A percentile compares a stretch with the other conserved stretches of the same genome.
Evolutionary conservation across 768 basidiomycete species (phyloP).

Genomic region (Mycena chlorophos): DNA sequence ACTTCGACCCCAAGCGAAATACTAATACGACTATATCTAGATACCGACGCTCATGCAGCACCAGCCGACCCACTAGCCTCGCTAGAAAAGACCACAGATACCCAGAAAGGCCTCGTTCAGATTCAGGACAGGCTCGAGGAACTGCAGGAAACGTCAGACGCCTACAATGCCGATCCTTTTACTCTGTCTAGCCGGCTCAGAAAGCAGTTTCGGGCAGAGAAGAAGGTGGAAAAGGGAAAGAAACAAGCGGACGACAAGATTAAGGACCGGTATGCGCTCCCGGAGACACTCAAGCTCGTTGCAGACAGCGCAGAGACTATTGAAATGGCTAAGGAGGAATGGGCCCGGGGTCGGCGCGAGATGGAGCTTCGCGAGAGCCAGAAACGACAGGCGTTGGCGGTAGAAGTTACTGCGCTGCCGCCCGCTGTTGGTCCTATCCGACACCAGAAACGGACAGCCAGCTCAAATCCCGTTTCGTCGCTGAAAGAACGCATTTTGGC

Average conservation of each 20-base stretch:
- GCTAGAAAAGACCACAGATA: conserved; percentile 84
- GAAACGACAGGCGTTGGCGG: conserved; percentile 49
- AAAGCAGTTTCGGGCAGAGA: conserved; percentile 82
- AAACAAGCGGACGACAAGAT: conserved; percentile 69
- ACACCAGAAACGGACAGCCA: conserved; percentile 5
- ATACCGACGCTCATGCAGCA: conserved; percentile 63
- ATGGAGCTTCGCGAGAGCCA: conserved; percentile 41
- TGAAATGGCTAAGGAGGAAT: conserved; percentile 62
- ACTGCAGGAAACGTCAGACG: conserved; percentile 74
- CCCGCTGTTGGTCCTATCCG: conserved; percentile 17
- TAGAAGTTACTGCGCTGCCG: conserved; percentile 25
- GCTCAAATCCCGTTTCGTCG: conserved; percentile 35
- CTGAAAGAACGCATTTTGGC: conserved; percentile 58
- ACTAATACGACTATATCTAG: conserved; percentile 35
- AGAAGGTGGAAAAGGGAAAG: conserved; percentile 74
- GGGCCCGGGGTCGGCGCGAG: conserved; percentile 55
- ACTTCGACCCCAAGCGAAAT: background rate
- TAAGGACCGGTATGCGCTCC: conserved; percentile 76
- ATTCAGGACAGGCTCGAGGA: conserved; percentile 81
- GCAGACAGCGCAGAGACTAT: conserved; percentile 62
- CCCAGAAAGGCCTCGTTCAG: conserved; percentile 68
- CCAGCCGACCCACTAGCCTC: conserved; percentile 84
- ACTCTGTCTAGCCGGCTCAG: conserved; percentile 71
- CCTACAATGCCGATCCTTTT: conserved; percentile 86
- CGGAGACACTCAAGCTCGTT: conserved; percentile 62